A percentile compares a stretch with the other conserved stretches of the same genome.
Conservation (phyloP, 2,329 filamentous ascomycete genomes). For the Verticillium isaacii region DNA sequence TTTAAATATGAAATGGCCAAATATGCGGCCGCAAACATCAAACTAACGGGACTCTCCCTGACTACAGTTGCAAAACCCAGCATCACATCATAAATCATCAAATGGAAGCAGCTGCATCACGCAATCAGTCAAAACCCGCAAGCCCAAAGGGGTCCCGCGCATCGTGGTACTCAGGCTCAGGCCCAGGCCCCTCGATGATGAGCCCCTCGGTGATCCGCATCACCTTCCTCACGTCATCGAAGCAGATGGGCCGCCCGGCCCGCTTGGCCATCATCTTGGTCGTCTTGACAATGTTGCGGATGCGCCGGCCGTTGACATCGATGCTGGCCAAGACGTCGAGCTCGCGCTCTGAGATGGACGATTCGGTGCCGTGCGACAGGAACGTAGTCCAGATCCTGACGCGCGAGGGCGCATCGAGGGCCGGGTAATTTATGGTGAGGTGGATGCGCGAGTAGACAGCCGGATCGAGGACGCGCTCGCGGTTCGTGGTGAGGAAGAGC, state of each 20-base stretch:
- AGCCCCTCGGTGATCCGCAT: slow-evolving; percentile 18
- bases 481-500: slow-evolving; percentile 83
- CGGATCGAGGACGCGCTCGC: slow-evolving; percentile 45
- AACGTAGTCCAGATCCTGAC: slow-evolving; percentile 19
- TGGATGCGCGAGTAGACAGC: slow-evolving; percentile 47
- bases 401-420: slow-evolving; percentile 15
- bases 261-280: slow-evolving; percentile 17
- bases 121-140: neutral
- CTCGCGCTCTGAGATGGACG: slow-evolving; percentile 7
- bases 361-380: slow-evolving; percentile 8
- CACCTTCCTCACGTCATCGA: slow-evolving; percentile 16
- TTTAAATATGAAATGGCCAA: too few relatives aligned
- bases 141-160: neutral
- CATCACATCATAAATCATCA: too few relatives aligned
- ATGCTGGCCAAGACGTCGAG: slow-evolving; percentile 11
- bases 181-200: slow-evolving; percentile 2
- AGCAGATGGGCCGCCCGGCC: slow-evolving; percentile 6
- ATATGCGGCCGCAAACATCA: too few relatives aligned
- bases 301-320: slow-evolving; percentile 15
- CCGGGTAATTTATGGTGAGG: slow-evolving; percentile 30
- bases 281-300: slow-evolving; percentile 19
- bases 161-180: neutral
- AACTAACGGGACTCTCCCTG: too few relatives aligned
- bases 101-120: too few relatives aligned
- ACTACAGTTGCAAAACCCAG: too few relatives aligned